Conservation (phyloP, 2,329 filamentous ascomycete species). For the Penicillium paneum region DNA sequence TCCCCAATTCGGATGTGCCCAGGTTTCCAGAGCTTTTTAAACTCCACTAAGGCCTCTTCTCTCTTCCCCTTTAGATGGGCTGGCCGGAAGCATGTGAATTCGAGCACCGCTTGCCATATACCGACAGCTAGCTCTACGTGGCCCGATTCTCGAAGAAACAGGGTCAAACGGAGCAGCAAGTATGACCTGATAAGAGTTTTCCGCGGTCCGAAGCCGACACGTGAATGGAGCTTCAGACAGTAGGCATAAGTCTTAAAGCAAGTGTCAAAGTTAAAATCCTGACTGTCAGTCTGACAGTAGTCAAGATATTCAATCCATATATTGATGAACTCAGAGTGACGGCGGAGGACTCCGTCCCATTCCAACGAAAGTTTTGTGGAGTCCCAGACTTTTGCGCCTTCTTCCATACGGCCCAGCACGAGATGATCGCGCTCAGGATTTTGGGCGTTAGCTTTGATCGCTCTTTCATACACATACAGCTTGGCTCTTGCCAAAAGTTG, state of each 20-base stretch:
- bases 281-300: slow-evolving; percentile 65
- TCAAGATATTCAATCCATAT: slow-evolving; percentile 74
- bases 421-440: slow-evolving; percentile 56
- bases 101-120: slow-evolving; percentile 78
- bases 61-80: slow-evolving; percentile 22
- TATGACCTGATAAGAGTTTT: slow-evolving; percentile 56
- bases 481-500: slow-evolving; percentile 74
- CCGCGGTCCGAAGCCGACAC: slow-evolving; percentile 17
- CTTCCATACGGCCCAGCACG: slow-evolving; percentile 66
- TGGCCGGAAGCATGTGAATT: slow-evolving; percentile 65
- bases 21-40: slow-evolving; percentile 82
- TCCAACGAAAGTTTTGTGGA: slow-evolving; percentile 56
- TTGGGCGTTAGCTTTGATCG: slow-evolving; percentile 57
- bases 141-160: slow-evolving; percentile 71
- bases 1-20: slow-evolving; percentile 80
- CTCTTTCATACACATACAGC: slow-evolving; percentile 74
- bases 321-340: slow-evolving; percentile 56
- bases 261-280: slow-evolving; percentile 65
- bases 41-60: slow-evolving; percentile 35
- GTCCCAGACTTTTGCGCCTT: slow-evolving; percentile 74
- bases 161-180: slow-evolving; percentile 69
- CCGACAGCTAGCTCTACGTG: slow-evolving; percentile 73
- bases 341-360: slow-evolving; percentile 62
- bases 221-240: slow-evolving; percentile 50
- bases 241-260: slow-evolving; percentile 59